phyloP scores from a whole-genome alignment of 441 rosid genomes.

The Erodium trifolium region DNA sequence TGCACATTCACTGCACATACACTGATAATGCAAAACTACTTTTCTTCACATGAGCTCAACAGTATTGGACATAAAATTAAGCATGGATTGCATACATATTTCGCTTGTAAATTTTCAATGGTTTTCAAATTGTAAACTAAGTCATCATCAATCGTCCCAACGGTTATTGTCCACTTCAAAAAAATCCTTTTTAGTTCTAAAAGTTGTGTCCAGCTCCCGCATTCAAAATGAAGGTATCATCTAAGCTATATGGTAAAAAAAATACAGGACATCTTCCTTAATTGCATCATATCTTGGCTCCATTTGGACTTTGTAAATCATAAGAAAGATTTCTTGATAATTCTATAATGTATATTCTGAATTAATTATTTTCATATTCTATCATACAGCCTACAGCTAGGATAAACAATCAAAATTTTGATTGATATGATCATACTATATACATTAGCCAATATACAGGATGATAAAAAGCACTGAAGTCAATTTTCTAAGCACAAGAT shows the following conservation, averaged over 20 bases:
- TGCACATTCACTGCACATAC: constrained; percentile 75
- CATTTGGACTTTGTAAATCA: not conserved
- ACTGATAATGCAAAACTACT: constrained; percentile 34
- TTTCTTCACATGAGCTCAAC: not conserved
- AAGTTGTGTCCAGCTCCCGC: not conserved
- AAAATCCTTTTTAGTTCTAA: not conserved
- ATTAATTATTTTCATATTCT: too few relatives aligned
- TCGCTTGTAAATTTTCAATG: not conserved
- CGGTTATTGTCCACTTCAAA: not conserved
- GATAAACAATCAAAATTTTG: not conserved
- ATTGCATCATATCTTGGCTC: not conserved
- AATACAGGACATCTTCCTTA: not conserved
- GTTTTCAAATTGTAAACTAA: not conserved
- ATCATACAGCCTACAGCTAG: not conserved
- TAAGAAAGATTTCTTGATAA: too few relatives aligned
- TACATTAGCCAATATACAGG: not conserved
- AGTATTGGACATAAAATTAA: not conserved
- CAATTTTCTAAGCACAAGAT: not conserved
- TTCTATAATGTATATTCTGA: too few relatives aligned
- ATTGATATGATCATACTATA: too few relatives aligned
- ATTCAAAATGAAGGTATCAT: not conserved
- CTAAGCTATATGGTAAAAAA: not conserved
- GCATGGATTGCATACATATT: not conserved
- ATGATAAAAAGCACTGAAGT: not conserved
- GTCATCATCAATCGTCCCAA: not conserved